Evolutionary conservation across 352 stramenopile genomes (phyloP), one percentile per base, ranked within the genome.

Genomic region (Blastocystis sp.): DNA sequence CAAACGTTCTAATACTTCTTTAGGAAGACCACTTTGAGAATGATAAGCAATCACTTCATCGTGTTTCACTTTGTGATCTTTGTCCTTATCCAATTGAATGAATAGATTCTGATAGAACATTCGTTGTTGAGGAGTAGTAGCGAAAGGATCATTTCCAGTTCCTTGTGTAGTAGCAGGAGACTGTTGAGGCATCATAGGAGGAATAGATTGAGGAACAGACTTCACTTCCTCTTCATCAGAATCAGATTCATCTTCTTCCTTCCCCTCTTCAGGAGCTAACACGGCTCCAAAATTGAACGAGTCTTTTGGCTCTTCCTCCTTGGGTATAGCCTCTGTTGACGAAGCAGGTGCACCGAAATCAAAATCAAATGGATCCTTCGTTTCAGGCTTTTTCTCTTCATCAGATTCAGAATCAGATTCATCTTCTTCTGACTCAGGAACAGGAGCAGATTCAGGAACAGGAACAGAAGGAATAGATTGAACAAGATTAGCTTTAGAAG

Each of bases 331-430:
- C 58, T 69, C 58, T 19, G 58, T 12, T 29, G 32, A 11, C 21
- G 32, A 16, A 32, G 42, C n/a, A 21, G 63, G 29, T 46, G 63
- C 27, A 27, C 63, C 63, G 0, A 74, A 74, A 74, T 49, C 63
- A 43, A 74, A 74, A 74, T 74, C 63, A 39, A 74, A 74, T 74
- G 61, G 52, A 74, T 74, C 61, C 9, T 12, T 43, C 52, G 24
- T 37, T 19, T 42, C 12, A 74, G 24, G 32, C 37, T 74, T 39
- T 74, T 74, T 39, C 37, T 58, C 69, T 42, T 80, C 69, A 43
- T 78, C 66, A 24, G 27, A 24, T 32, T 29, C 24, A 29, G 9
- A 6, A n/a, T 71, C 59, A 6, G 27, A 14, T 71, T 71, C 59
- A 29, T 35, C 21, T 29, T 71, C 59, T 19, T 71, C 59, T 49